phyloP scores from a whole-genome alignment of 768 basidiomycete genomes.

The Nevesoporus exiguus region DNA sequence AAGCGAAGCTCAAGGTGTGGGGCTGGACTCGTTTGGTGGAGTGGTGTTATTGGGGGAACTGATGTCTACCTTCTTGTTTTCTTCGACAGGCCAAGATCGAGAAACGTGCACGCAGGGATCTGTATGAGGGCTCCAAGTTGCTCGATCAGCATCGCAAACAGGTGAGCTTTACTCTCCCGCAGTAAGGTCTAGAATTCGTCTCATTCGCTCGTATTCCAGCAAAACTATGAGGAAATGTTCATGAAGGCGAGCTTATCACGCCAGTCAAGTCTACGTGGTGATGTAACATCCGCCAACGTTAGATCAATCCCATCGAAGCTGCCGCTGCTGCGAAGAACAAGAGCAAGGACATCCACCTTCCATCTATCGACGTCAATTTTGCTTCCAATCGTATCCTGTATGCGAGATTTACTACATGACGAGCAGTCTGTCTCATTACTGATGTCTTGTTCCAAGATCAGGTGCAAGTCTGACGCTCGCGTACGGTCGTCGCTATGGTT shows the following conservation, averaged over 20 bases:
- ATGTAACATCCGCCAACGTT: neutral
- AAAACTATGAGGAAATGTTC: constrained; percentile 98
- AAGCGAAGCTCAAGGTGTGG: constrained; percentile 85
- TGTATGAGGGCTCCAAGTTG: constrained; percentile 96
- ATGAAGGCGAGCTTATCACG: constrained; percentile 69
- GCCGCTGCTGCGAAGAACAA: constrained; percentile 80
- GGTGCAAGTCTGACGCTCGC: constrained; percentile 86
- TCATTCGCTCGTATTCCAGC: constrained; percentile 42
- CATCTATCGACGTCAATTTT: constrained; percentile 94
- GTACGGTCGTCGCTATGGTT: constrained; percentile 84
- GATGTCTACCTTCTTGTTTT: neutral
- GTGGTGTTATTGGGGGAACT: neutral
- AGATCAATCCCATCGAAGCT: constrained; percentile 93
- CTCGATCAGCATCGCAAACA: constrained; percentile 91
- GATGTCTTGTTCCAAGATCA: constrained; percentile 43
- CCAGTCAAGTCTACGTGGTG: neutral
- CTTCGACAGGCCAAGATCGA: constrained; percentile 83
- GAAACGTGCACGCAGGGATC: constrained; percentile 84
- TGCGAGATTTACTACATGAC: constrained; percentile 11
- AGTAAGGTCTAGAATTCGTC: neutral
- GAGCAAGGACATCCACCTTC: constrained; percentile 95
- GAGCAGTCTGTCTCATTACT: constrained; percentile 1
- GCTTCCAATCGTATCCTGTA: constrained; percentile 92
- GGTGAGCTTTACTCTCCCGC: constrained; percentile 36
- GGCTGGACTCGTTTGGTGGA: neutral